These are phyloP conservation scores for Bonia amplexicaulis DNA, from an alignment of 176 grass and related monocot genomes.

Conservation along the genomic window DNA sequence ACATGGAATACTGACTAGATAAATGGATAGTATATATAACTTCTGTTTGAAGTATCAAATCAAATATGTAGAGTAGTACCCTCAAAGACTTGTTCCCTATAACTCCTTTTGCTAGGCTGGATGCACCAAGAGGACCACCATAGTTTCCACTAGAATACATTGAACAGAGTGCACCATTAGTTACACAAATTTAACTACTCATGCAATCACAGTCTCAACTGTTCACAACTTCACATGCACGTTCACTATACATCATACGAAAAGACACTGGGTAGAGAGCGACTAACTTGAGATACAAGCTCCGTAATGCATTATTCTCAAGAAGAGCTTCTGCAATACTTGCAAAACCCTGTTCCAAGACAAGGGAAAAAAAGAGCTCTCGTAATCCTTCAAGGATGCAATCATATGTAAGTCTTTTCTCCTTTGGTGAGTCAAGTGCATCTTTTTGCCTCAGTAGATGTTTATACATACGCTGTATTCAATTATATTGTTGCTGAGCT, in stretches of 20 bases:
- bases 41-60: not conserved
- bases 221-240: constrained; percentile 8
- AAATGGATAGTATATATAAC: not conserved
- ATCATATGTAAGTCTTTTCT: constrained; percentile 7
- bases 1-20: not conserved
- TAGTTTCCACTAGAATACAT: constrained; percentile 84
- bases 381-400: constrained; percentile 9
- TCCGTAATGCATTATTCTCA: constrained; percentile 78
- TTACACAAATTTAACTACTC: constrained; percentile 30
- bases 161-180: constrained; percentile 6
- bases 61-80: constrained; percentile 45
- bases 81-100: constrained; percentile 89
- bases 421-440: constrained; percentile 10
- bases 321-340: constrained; percentile 91
- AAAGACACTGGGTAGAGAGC: constrained; percentile 22
- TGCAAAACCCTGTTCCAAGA: constrained; percentile 74
- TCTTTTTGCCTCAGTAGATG: constrained; percentile 12
- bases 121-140: constrained; percentile 89
- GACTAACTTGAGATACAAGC: constrained; percentile 94
- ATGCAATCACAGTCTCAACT: constrained; percentile 8
- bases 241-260: constrained; percentile 4
- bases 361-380: constrained; percentile 1
- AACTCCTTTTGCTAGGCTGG: constrained; percentile 81
- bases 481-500: constrained; percentile 92
- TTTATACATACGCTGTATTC: constrained; percentile 72